Evolutionary conservation across 2,329 filamentous ascomycete species (phyloP), one percentile per base, ranked within the genome.

Genomic region (Verticillium longisporum): DNA sequence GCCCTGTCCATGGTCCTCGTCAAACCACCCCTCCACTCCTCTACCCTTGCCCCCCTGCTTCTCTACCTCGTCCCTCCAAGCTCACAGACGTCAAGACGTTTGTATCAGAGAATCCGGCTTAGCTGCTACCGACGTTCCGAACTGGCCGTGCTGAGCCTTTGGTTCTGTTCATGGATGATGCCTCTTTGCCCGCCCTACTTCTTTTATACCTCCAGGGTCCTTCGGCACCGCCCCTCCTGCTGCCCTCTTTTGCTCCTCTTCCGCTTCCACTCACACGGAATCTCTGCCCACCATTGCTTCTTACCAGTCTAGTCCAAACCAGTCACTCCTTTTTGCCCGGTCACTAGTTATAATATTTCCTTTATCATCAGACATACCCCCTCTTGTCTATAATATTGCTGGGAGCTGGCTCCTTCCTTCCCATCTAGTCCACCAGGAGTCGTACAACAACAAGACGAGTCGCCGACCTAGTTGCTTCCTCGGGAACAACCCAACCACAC

Each of bases 341-440:
- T 60, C 62, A 55, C 60, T 62, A 62, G 64, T n/a, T 50, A 50
- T 50, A 50, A 50, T 50, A 50, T 50, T 50, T 50, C 45, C 21
- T 70, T 70, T 68, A 65, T 64, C 69, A 69, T 69, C 69, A 70
- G 67, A 69, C 65, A 76, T 74, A 73, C 73, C 73, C 71, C 72
- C 71, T 76, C 73, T 72, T 68, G 70, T 73, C 73, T 76, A 75
- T 75, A 75, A 75, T 72, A 73, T 65, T 56, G 56, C 61, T 59
- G 78, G 76, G 80, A 83, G 80, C 81, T 81, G 81, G 81, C 76
- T 82, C 80, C 83, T 78, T 80, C 64, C 61, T 73, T 73, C 41
- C 68, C 68, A 73, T 74, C 72, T 71, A 70, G 73, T 76, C 73
- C 69, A 64, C 69, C 74, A 74, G 26, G 26, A 26, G 72, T 71